Conservation (phyloP, 768 basidiomycete species). For the Lyophyllum shimeji region DNA sequence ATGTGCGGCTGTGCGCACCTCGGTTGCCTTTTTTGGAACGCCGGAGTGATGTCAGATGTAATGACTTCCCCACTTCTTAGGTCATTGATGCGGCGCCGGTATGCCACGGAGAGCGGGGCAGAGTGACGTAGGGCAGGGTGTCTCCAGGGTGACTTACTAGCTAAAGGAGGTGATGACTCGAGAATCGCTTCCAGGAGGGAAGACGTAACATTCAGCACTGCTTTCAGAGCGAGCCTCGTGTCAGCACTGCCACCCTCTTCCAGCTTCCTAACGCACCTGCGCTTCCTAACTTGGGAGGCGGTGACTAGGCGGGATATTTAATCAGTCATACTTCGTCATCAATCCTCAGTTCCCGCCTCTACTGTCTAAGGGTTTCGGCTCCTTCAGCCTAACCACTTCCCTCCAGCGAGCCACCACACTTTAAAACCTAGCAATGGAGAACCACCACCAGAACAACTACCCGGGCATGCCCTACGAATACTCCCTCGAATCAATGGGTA, state of each 20-base stretch:
- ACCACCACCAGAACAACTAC: slow-evolving; percentile 17
- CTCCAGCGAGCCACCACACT: not conserved
- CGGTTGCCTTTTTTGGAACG: not conserved
- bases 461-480: slow-evolving; percentile 21
- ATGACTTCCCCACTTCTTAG: too few species aligned
- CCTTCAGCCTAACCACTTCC: not conserved
- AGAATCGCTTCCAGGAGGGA: slow-evolving; percentile 9
- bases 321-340: slow-evolving; percentile 7
- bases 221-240: not conserved
- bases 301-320: slow-evolving; percentile 10
- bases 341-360: not conserved
- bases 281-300: slow-evolving; percentile 1
- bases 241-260: slow-evolving; percentile 4
- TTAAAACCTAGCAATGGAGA: slow-evolving; percentile 19
- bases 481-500: slow-evolving; percentile 12
- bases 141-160: slow-evolving; percentile 10
- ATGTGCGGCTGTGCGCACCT: not conserved
- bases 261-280: not conserved
- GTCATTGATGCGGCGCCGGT: too few species aligned
- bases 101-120: not conserved
- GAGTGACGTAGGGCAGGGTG: slow-evolving; percentile 1
- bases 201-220: not conserved
- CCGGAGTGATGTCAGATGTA: too few species aligned
- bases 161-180: slow-evolving; percentile 12
- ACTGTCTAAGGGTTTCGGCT: slow-evolving; percentile 4